These are phyloP conservation scores for Neonectria ditissima DNA, from an alignment of 2,329 filamentous ascomycete genomes.

Conservation along the genomic window DNA sequence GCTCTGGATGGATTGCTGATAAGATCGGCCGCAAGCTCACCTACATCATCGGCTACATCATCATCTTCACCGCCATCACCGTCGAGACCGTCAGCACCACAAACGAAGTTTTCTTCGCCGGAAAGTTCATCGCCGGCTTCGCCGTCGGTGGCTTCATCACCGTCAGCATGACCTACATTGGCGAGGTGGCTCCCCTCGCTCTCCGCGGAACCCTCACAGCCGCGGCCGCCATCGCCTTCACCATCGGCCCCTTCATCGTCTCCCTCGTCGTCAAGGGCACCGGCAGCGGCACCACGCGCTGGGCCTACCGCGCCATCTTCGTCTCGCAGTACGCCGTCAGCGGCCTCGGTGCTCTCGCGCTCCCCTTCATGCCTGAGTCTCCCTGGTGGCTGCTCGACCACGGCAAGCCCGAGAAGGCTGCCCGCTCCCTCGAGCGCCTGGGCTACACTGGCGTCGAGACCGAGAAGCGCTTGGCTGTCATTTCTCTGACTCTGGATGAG, in stretches of 20 bases:
- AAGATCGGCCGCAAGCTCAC: constrained; percentile 36
- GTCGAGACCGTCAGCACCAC: constrained; percentile 34
- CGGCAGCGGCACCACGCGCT: constrained; percentile 20
- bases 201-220: constrained; percentile 33
- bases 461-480: constrained; percentile 33
- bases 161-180: constrained; percentile 35
- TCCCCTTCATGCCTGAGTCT: constrained; percentile 36
- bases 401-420: constrained; percentile 26
- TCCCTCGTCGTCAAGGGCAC: constrained; percentile 32
- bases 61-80: constrained; percentile 33
- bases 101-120: constrained; percentile 33
- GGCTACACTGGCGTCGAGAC: constrained; percentile 21
- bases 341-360: constrained; percentile 24
- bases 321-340: constrained; percentile 33
- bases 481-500: constrained; percentile 29
- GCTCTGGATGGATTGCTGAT: constrained; percentile 30
- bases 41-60: constrained; percentile 28
- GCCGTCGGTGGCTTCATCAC: constrained; percentile 31
- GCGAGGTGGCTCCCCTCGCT: constrained; percentile 33
- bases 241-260: constrained; percentile 31
- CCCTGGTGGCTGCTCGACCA: constrained; percentile 33
- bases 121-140: constrained; percentile 37
- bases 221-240: constrained; percentile 32
- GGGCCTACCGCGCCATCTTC: constrained; percentile 36
- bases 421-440: constrained; percentile 26